Evolutionary conservation across 2,329 filamentous ascomycete species (phyloP), one percentile per base, ranked within the genome.

Genomic region (Penicillium griseofulvum): DNA sequence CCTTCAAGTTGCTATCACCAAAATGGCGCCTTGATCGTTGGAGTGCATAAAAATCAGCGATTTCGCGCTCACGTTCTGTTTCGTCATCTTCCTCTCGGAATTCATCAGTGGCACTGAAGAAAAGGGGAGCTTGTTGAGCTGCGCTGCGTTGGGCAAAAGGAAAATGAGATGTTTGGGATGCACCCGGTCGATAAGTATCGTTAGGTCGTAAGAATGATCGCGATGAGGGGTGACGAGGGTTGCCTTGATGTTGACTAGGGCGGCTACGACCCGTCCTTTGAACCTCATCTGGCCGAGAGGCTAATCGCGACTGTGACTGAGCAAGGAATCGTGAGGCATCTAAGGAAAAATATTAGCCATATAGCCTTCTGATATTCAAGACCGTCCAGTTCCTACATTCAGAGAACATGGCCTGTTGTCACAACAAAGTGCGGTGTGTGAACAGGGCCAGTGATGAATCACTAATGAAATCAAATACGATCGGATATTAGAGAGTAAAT

Each of bases 251-350:
- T 62, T 74, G 76, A 65, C 73, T 76, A 62, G 74, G 74, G 58
- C 78, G 79, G 67, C 77, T 80, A 68, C 77, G 71, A 47, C 75
- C 78, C 68, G 74, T 78, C 62, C 74, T 68, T 64, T 80, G 74
- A 51, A 71, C 61, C 49, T 78, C 73, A 54, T 84, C 84, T 57
- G 83, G 75, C 71, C 88, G 84, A 76, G 91, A 86, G 64, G 88
- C 90, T 68, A 97, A 81, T 60, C 91, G 88, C 58, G 92, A 96
- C 80, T 96, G 92, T 64, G 92, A 97, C 83, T 97, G 94, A 58
- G 92, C 90, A 67, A 99, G 86, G 74, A 99, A 99, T 66, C 88
- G 88, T 64, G 93, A 97, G 68, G 94, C 94, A 87, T 97, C 94
- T 97, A 47, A 69, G 76, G 72, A 77, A 17, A 38, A 37, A 46